A percentile compares a stretch with the other conserved stretches of the same genome.
These are phyloP conservation scores for Poronia punctata DNA, from an alignment of 495 filamentous ascomycete species.

Conservation along the genomic window DNA sequence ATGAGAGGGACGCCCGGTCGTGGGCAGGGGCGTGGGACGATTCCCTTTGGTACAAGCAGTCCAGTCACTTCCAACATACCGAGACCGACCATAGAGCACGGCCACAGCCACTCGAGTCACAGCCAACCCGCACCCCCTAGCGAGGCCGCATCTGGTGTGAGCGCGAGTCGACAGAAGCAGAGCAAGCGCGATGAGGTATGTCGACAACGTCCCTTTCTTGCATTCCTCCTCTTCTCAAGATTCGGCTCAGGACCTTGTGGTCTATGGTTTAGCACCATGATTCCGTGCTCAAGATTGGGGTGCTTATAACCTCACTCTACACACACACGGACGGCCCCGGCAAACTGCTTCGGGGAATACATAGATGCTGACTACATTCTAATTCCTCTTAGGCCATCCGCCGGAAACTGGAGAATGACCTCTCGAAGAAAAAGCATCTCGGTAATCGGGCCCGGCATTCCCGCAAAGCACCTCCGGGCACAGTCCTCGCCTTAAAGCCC, in stretches of 20 bases:
- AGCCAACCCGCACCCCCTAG: slow-evolving; percentile 37
- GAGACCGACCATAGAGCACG: slow-evolving; percentile 71
- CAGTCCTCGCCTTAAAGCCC: slow-evolving; percentile 88
- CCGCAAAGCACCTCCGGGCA: slow-evolving; percentile 90
- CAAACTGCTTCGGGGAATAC: no score
- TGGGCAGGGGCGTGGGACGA: slow-evolving; percentile 54
- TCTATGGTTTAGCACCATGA: no score
- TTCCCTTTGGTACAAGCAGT: slow-evolving; percentile 59
- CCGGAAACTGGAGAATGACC: slow-evolving; percentile 90
- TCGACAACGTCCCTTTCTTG: slow-evolving; percentile 5
- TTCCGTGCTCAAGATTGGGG: no score
- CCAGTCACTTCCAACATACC: slow-evolving; percentile 69
- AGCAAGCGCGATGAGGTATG: slow-evolving; percentile 96
- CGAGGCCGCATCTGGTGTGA: slow-evolving; percentile 70
- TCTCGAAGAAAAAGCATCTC: slow-evolving; percentile 90
- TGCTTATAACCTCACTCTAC: background rate
- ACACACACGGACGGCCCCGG: no score
- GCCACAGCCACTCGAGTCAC: slow-evolving; percentile 39
- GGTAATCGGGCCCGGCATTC: slow-evolving; percentile 69
- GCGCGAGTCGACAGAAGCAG: slow-evolving; percentile 86
- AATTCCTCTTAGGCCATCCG: slow-evolving; percentile 78
- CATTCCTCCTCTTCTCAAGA: background rate
- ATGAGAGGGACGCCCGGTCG: slow-evolving; percentile 57
- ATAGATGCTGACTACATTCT: slow-evolving; percentile 27
- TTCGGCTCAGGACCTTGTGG: no score